Percentiles rank a stretch among this genome's conserved stretches.
These are phyloP conservation scores for Escovopsis sp. DNA, from an alignment of 2,329 filamentous ascomycete species.

Conservation along the genomic window DNA sequence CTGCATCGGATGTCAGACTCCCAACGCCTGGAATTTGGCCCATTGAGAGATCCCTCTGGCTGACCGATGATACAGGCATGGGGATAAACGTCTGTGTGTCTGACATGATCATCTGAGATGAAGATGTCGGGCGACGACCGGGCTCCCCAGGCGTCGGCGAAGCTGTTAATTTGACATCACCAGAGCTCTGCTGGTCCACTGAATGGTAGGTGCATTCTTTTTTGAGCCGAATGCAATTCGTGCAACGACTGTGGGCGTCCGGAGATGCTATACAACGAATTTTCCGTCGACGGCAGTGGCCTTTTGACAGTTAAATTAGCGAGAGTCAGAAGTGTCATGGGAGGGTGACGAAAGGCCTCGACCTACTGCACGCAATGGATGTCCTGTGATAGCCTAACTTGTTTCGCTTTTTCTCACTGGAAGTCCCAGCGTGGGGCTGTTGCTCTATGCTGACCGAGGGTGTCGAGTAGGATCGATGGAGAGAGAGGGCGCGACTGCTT, in stretches of 20 bases:
- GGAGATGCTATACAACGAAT: slow-evolving; percentile 74
- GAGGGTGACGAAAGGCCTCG: neutral
- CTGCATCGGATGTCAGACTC: too few species aligned
- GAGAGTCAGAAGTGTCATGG: neutral
- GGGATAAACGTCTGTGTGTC: slow-evolving; percentile 22
- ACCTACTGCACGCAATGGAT: slow-evolving; percentile 89
- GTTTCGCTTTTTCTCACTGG: slow-evolving; percentile 53
- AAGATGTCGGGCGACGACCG: slow-evolving; percentile 21
- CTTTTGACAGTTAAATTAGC: slow-evolving; percentile 27
- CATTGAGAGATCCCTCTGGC: slow-evolving; percentile 24
- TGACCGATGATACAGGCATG: slow-evolving; percentile 28
- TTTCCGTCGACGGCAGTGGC: slow-evolving; percentile 82
- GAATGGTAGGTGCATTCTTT: slow-evolving; percentile 90
- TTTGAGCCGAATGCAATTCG: slow-evolving; percentile 85
- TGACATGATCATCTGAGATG: too few species aligned
- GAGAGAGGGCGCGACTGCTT: slow-evolving; percentile 20
- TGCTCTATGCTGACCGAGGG: slow-evolving; percentile 9
- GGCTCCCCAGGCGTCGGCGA: slow-evolving; percentile 34
- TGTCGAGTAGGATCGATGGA: slow-evolving; percentile 36
- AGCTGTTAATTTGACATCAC: slow-evolving; percentile 32
- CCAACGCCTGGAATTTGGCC: slow-evolving; percentile 25
- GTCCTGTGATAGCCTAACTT: slow-evolving; percentile 93
- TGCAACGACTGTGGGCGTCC: slow-evolving; percentile 66
- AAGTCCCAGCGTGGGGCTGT: slow-evolving; percentile 15
- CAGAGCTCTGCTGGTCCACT: slow-evolving; percentile 59